These are phyloP conservation scores for Triticum turgidum DNA, from an alignment of 176 grass and related monocot genomes.

Conservation along the genomic window DNA sequence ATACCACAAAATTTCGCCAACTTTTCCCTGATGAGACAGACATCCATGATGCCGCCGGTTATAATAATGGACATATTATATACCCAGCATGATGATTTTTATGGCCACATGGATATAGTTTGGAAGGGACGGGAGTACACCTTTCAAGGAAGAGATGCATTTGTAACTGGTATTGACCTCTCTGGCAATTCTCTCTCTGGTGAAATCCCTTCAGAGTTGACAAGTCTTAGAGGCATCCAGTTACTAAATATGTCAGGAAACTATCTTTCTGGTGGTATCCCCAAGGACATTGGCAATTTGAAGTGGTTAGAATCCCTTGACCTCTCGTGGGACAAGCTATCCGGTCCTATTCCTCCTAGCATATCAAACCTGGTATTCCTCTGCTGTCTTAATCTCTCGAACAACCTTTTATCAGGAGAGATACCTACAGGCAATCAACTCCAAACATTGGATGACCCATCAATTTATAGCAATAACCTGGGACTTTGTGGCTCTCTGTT, in stretches of 20 bases:
- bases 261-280: no score
- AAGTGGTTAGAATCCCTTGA: constrained; percentile 2
- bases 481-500: not conserved
- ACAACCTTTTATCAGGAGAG: not conserved
- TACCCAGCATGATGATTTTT: no score
- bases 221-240: no score
- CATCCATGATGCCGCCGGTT: not conserved
- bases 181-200: no score
- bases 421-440: not conserved
- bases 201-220: no score
- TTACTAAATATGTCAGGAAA: no score
- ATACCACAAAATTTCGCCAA: not conserved
- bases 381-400: not conserved
- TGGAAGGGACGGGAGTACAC: no score
- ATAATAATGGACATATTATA: not conserved
- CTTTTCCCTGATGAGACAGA: not conserved
- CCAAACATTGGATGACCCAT: not conserved
- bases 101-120: no score
- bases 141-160: no score
- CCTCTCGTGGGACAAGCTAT: not conserved
- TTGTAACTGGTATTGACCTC: no score
- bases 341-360: not conserved
- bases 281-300: no score
- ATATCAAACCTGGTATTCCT: not conserved
- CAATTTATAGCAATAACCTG: not conserved